Evolutionary conservation across 495 filamentous ascomycete genomes (phyloP).

Genomic region (Hypoxylon perforatum): DNA sequence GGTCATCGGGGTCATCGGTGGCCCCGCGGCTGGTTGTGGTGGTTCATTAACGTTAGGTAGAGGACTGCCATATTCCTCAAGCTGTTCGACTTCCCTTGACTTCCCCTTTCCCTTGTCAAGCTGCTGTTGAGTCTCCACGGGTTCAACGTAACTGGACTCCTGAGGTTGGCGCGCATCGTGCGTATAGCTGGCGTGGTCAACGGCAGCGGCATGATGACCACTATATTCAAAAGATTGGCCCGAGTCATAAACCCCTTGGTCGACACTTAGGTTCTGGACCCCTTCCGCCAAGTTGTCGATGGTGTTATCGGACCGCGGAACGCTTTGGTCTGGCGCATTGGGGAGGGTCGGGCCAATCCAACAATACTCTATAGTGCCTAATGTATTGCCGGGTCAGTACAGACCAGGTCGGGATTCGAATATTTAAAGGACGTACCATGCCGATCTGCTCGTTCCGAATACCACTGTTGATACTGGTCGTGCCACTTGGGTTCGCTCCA

Average conservation of each 20-base stretch:
- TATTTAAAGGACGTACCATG: slow-evolving; percentile 40
- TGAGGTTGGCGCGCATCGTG: slow-evolving; percentile 32
- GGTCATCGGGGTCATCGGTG: slow-evolving; percentile 2
- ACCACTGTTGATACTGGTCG: slow-evolving; percentile 37
- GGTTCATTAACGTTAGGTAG: slow-evolving; percentile 6
- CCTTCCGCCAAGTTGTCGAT: slow-evolving; percentile 38
- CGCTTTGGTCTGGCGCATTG: slow-evolving; percentile 32
- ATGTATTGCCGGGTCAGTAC: slow-evolving; percentile 28
- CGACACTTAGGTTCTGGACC: slow-evolving; percentile 30
- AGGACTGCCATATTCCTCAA: slow-evolving; percentile 23
- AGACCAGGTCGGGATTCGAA: slow-evolving; percentile 6
- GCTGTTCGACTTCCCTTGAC: slow-evolving; percentile 15
- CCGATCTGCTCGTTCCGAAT: slow-evolving; percentile 40
- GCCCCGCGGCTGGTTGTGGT: slow-evolving; percentile 1
- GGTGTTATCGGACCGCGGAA: slow-evolving; percentile 40
- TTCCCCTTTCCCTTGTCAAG: slow-evolving; percentile 42
- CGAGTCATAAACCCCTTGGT: slow-evolving; percentile 31
- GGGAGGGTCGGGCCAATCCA: slow-evolving; percentile 38
- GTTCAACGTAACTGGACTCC: slow-evolving; percentile 28
- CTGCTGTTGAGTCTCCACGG: slow-evolving; percentile 28
- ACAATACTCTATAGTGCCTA: slow-evolving; percentile 40
- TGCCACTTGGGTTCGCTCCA: slow-evolving; percentile 48
- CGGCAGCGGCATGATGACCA: slow-evolving; percentile 21
- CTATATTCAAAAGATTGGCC: slow-evolving; percentile 27
- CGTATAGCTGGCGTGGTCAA: slow-evolving; percentile 40